A percentile compares a stretch with the other conserved stretches of the same genome.
Conservation (phyloP, 2,329 filamentous ascomycete genomes). For the Fusarium mundagurra region DNA sequence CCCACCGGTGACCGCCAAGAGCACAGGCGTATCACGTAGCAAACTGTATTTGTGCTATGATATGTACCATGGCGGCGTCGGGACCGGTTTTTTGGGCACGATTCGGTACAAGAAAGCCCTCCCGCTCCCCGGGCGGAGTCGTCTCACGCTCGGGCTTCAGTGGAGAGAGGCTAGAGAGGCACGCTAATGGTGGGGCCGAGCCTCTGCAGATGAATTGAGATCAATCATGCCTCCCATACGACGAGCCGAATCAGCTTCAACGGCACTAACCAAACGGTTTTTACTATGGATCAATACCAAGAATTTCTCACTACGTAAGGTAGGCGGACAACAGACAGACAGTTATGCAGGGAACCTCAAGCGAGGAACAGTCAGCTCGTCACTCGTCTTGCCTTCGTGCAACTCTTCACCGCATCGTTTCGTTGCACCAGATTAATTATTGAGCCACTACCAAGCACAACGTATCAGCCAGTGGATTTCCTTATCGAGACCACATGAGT, state of each 20-base stretch:
- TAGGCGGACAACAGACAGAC: background rate
- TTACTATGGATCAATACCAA: background rate
- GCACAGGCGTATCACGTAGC: background rate
- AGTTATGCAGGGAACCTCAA: constrained; percentile 27
- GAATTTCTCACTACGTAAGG: background rate
- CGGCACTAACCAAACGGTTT: constrained; percentile 2
- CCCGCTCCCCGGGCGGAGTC: constrained; percentile 14
- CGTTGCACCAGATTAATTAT: constrained; percentile 25
- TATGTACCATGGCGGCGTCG: constrained; percentile 10
- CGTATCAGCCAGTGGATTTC: constrained; percentile 10
- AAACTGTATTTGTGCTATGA: background rate
- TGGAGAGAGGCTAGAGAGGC: constrained; percentile 1
- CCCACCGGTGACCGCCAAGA: constrained; percentile 21
- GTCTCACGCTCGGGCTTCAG: constrained; percentile 22
- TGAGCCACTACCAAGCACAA: background rate
- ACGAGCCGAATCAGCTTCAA: constrained; percentile 17
- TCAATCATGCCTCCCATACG: constrained; percentile 4
- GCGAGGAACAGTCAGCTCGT: constrained; percentile 19
- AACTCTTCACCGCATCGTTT: constrained; percentile 34
- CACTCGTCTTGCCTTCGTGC: constrained; percentile 1
- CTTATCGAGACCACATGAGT: constrained; percentile 20
- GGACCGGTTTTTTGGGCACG: constrained; percentile 25
- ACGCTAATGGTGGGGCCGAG: constrained; percentile 17
- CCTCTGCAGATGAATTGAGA: constrained; percentile 24
- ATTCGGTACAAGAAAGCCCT: background rate